Evolutionary conservation across 129 eudicot genomes (phyloP).

Genomic region (Deinandra increscens): DNA sequence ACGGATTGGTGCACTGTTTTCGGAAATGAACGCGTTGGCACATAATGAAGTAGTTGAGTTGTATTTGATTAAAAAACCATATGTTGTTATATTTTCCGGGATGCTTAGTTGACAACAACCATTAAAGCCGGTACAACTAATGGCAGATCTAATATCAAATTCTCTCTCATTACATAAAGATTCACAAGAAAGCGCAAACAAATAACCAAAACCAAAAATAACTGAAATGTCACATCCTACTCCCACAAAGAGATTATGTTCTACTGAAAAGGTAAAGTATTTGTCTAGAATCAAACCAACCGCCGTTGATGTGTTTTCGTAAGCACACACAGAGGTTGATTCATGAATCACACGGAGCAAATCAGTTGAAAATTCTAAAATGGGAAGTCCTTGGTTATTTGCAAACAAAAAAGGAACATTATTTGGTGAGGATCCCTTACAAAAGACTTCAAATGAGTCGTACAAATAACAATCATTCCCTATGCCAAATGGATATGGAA

Average conservation of each 20-base stretch:
- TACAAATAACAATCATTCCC: slow-evolving; percentile 7
- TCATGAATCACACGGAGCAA: slow-evolving; percentile 2
- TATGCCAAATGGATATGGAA: slow-evolving; percentile 27
- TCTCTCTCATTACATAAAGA: not conserved
- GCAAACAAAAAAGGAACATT: slow-evolving; percentile 16
- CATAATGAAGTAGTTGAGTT: not conserved
- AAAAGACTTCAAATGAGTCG: slow-evolving; percentile 15
- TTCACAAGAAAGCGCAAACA: not conserved
- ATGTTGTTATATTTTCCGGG: not conserved
- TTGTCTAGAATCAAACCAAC: not conserved
- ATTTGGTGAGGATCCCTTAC: not conserved
- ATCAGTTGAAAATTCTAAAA: slow-evolving; percentile 12
- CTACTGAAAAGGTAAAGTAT: slow-evolving; percentile 18
- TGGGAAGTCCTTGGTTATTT: not conserved
- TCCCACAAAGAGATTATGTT: slow-evolving; percentile 17
- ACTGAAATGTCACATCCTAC: slow-evolving; percentile 20
- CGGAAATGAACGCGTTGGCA: slow-evolving; percentile 8
- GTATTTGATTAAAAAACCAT: not conserved
- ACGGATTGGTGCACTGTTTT: not conserved
- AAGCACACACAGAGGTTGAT: not conserved
- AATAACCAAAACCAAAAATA: not conserved
- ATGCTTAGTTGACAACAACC: slow-evolving; percentile 30
- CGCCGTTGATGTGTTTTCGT: rapidly evolving
- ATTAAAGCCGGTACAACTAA: slow-evolving; percentile 18
- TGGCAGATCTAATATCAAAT: not conserved